Evolutionary conservation across 257 asterid species (phyloP), one percentile per base, ranked within the genome.

Genomic region (Rauvolfia tetraphylla): DNA sequence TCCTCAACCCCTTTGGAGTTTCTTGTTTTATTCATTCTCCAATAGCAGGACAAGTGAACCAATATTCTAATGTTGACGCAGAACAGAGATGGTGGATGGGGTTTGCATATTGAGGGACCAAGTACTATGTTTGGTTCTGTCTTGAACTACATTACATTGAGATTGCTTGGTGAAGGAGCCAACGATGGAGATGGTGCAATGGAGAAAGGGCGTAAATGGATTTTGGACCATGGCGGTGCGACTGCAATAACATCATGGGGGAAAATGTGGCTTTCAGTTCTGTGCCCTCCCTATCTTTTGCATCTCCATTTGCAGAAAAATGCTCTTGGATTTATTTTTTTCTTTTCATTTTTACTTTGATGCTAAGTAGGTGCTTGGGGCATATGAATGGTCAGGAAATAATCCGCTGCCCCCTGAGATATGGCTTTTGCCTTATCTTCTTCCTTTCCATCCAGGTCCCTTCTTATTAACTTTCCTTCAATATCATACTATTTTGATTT

Each of bases 41-140:
- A 72, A 27, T 49, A 70, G 56, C 72, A 61, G 23, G 76, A 73
- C 29, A 61, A 67, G 25, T 77, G 70, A 77, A 65, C 81, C 51
- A 61, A 34, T 76, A 74, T 79, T 75, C 69, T 70, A 65, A 27
- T 75, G 71, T 71, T 79, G 76, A 82, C 79, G 83, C 93, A 95
- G 98, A 95, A 93, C 85, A 79, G 73, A 57, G 99, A 95, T 79
- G 99, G 99, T 82, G 99, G 99, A 75, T 95, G 99, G 98, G 98
- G 99, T 78, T 89, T 95, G 87, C 99, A 95, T 83, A 93, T 95
- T 78, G 99, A 95, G 85, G 92, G 99, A 79, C 99, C 94, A 66
- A 93, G 99, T 86, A 95, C 98, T 65, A 95, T 95, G 99, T 95
- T 95, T 84, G 97, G 99, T 80, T 86, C 98, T 73, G 98, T 85